Base-by-base conservation (phyloP, 257 asterid genomes). In the Jacaranda mimosifolia region DNA sequence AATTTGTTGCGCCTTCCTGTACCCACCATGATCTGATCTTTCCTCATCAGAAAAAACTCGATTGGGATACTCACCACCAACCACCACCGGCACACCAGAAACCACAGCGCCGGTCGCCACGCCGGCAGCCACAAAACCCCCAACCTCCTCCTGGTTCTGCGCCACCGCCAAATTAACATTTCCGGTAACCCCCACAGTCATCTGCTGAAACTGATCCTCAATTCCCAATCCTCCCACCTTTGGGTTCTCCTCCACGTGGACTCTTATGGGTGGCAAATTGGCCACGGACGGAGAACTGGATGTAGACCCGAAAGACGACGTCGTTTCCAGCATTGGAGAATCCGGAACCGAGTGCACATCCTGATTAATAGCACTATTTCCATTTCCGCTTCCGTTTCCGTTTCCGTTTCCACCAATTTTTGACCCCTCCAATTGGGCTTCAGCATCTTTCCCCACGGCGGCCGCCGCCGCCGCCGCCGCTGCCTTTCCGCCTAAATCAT, bases 301-400 rank as follows among this genome's bases (percentile, higher is more conserved):
- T 1, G 91, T 89, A 9, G 98, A 96, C 52, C 97, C 99, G 57
- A 91, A 96, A 40, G 99, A 91, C 80, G 99, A 93, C 46, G 86
- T 59, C 19, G 93, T 90, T 32, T 87, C 97, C 9, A 87, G 80
- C 90, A 90, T 89, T 6, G 98, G 99, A 2, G 97, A 95, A 87
- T 90, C 97, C 15, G 97, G 94, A 15, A 91, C 94, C 14, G 98
- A 91, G 32, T 87, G 92, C 75, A 85, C 86, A 87, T 92, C 98
- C 15, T 81, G 92, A 85, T 82, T 82, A 38, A 35, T 32, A 15
- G 2, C 79, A 57, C 51, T 17, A 56, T 74, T 76, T 42, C 43
- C 68, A 66, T 77, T 85, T 17, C 73, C 85, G 35, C 80, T 91
- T 18, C 32, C 32, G 32, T 2, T 26, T 26, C 32, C 32, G 32